Evolutionary conservation across 208 protist species (phyloP), one percentile per base, ranked within the genome.

Genomic region (Porcisia deanei): DNA sequence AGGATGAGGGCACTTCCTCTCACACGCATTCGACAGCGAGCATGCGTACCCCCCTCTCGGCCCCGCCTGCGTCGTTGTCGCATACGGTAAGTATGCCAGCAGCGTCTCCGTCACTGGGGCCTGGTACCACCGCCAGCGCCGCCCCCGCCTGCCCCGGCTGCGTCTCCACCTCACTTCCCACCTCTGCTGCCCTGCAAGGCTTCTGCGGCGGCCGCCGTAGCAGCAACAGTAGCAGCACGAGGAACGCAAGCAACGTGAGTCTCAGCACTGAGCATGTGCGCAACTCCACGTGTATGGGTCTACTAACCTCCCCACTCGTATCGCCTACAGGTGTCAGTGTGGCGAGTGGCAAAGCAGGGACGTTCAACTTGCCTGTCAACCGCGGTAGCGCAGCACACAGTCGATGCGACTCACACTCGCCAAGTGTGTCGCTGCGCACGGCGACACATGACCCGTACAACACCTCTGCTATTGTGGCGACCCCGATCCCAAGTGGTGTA

Each of bases 361-460:
- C 2, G 8, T 8, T 34, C 34, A 64, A 37, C 12, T 45, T n/a
- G 43, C 64, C 20, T 14, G 43, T 43, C 45, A 49, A 63, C 10
- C 39, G 57, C 22, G 68, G 68, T 22, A 68, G 73, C n/a, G n/a
- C 75, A 45, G 45, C 53, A 34, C 34, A 60, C 14, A 79, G 75
- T 8, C 68, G 68, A 7, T 49, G 52, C 22, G 49, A 63, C 59
- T 80, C 69, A 37, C 49, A 68, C 9, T 80, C 30, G 41, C 41
- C 61, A 7, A 68, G 37, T 34, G 8, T 41, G 41, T 80, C 76
- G 41, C 43, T 80, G 25, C 76, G 69, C 20, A 37, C 59, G 14
- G 47, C 18, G 30, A 75, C 76, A 10, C 76, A 80, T 54, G 76
- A 80, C 53, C 76, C 76, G 49, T 80, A 80, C 69, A 74, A 75